Conservation (phyloP, 805 yeast genomes). For the Kregervanrija delftensis region DNA sequence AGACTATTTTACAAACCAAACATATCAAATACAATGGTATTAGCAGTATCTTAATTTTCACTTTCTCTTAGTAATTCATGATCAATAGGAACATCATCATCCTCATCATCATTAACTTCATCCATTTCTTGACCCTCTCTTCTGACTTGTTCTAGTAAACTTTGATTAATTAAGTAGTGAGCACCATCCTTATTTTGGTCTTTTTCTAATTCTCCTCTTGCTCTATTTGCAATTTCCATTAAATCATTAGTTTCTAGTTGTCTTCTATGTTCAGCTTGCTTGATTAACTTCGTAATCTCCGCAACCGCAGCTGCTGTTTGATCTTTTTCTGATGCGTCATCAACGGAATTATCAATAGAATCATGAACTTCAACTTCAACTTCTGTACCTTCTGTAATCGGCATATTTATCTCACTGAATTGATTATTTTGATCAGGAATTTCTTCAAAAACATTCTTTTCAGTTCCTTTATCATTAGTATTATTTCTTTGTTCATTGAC, state of each 20-base stretch:
- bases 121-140: conserved; percentile 2
- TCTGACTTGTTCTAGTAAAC: conserved; percentile 6
- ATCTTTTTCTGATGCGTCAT: background rate
- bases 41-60: too few relatives aligned
- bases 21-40: too few relatives aligned
- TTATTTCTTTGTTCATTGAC: background rate
- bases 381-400: background rate
- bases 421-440: conserved; percentile 1
- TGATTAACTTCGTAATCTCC: conserved; percentile 11
- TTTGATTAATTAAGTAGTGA: conserved; percentile 2
- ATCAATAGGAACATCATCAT: background rate
- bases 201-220: background rate
- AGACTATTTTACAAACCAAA: too few relatives aligned
- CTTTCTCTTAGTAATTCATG: too few relatives aligned
- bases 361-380: conserved; percentile 1
- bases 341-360: conserved; percentile 1
- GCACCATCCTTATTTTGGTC: conserved; percentile 1
- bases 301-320: conserved; percentile 10
- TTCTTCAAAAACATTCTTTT: background rate
- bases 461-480: background rate
- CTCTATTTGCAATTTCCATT: background rate
- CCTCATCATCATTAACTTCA: background rate
- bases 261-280: conserved; percentile 9
- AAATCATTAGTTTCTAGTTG: too few relatives aligned
- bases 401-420: background rate